A percentile compares a stretch with the other conserved stretches of the same genome.
Evolutionary conservation across 495 filamentous ascomycete species (phyloP).

Genomic region (Trypethelium eluteriae): DNA sequence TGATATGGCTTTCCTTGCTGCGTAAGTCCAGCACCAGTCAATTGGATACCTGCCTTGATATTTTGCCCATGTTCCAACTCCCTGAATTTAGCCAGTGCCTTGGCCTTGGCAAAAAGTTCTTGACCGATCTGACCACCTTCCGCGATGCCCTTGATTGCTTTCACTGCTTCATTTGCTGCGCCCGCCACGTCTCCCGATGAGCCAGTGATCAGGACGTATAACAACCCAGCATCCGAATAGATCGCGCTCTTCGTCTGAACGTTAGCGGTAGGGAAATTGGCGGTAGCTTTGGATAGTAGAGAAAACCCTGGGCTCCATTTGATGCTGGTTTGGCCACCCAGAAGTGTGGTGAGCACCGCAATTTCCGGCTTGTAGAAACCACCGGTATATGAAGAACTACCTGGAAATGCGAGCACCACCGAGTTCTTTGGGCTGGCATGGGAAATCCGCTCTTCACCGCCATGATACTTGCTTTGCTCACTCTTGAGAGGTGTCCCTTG

Average conservation of each 20-base stretch:
- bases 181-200: conserved; percentile 57
- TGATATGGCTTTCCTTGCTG: conserved; percentile 78
- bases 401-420: conserved; percentile 84
- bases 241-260: conserved; percentile 65
- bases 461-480: conserved; percentile 71
- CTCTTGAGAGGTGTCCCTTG: conserved; percentile 35
- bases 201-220: conserved; percentile 72
- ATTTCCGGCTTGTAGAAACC: conserved; percentile 79
- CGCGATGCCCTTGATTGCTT: conserved; percentile 70
- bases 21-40: conserved; percentile 69
- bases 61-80: conserved; percentile 77
- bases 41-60: conserved; percentile 56
- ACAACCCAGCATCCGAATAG: conserved; percentile 91
- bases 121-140: conserved; percentile 59
- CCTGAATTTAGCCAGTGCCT: conserved; percentile 87
- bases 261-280: conserved; percentile 55
- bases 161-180: conserved; percentile 57
- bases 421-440: conserved; percentile 59
- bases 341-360: conserved; percentile 77
- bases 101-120: conserved; percentile 85
- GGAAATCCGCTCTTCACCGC: conserved; percentile 86
- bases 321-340: conserved; percentile 83
- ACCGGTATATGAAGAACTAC: conserved; percentile 66
- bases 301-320: conserved; percentile 96
- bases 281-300: conserved; percentile 68